Evolutionary conservation across 2,329 filamentous ascomycete genomes (phyloP), one percentile per base, ranked within the genome.

Genomic region (Seiridium cupressi): DNA sequence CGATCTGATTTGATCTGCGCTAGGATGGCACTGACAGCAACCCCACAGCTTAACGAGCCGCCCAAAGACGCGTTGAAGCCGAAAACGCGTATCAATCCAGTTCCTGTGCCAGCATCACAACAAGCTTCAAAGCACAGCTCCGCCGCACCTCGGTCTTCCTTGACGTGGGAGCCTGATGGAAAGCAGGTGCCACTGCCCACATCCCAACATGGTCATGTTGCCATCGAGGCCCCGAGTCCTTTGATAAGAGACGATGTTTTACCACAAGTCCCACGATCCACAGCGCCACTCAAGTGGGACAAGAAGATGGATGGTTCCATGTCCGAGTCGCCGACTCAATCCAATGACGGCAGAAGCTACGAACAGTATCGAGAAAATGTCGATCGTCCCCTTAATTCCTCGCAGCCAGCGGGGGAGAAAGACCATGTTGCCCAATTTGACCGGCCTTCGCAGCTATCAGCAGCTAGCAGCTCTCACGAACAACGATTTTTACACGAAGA

Each of bases 321-420:
- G n/a, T 83, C 81, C 9, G 79, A 81, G 59, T 83, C 83, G 8
- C 80, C 81, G 1, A 87, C 84, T 1, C 84, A 87, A 69, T 74
- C 78, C 60, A 87, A 87, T 64, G 78, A 81, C 49, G 82, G 77
- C 51, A 80, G 84, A 44, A 84, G 84, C 70, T 87, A 87, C 64
- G 79, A 80, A 6, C 72, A 77, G 64, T 76, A 81, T 71, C 62
- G 64, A 61, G 63, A 69, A 9, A 61, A 67, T 44, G 49, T 38
- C 35, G 65, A 51, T 5, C 32, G 38, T 9, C 46, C 32, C 9
- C 10, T 51, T 18, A 38, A 51, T 18, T 59, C 61, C 31, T 66
- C 66, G 44, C 68, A 67, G 26, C 35, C 40, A 44, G 61, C 64
- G 55, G 70, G 35, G 54, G 69, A 72, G 61, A 40, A 73, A 62